A percentile compares a stretch with the other conserved stretches of the same genome.
phyloP scores from a whole-genome alignment of 345 rosid genomes.

The Euphorbia peplus region DNA sequence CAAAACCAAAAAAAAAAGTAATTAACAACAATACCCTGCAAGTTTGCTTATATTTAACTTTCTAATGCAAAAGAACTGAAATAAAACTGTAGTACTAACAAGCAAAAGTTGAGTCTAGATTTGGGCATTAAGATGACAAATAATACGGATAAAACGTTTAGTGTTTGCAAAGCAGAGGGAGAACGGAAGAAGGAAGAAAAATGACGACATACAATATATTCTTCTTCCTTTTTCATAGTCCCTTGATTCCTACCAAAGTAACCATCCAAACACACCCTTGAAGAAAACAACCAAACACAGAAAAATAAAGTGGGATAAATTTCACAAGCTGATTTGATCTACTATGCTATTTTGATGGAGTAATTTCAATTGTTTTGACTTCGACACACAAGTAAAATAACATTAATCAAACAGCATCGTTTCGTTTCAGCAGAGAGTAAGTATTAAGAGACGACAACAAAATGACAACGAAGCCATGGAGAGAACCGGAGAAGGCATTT shows the following conservation, averaged over 20 bases:
- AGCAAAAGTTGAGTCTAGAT: no score
- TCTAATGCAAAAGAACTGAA: no score
- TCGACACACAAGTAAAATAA: constrained; percentile 14
- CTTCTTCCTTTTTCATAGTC: background rate
- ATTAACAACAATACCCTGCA: no score
- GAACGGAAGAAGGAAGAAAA: background rate
- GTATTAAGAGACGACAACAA: constrained; percentile 28
- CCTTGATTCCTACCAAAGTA: no score
- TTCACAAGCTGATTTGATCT: background rate
- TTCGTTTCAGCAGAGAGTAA: constrained; percentile 30
- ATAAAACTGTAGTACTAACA: no score
- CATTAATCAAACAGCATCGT: constrained; percentile 26
- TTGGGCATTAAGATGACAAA: no score
- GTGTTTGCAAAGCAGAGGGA: no score
- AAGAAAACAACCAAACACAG: background rate
- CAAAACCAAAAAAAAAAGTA: no score
- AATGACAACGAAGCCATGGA: constrained; percentile 34
- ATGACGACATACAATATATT: background rate
- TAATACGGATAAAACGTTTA: no score
- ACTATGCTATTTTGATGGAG: constrained; percentile 1
- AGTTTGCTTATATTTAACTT: background rate
- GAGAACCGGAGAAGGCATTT: constrained; percentile 31
- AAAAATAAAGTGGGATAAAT: no score
- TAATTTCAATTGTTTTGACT: constrained; percentile 5
- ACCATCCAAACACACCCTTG: background rate